Evolutionary conservation across 148 eudicot genomes (phyloP), one percentile per base, ranked within the genome.

Genomic region (Rhododendron ovatum): DNA sequence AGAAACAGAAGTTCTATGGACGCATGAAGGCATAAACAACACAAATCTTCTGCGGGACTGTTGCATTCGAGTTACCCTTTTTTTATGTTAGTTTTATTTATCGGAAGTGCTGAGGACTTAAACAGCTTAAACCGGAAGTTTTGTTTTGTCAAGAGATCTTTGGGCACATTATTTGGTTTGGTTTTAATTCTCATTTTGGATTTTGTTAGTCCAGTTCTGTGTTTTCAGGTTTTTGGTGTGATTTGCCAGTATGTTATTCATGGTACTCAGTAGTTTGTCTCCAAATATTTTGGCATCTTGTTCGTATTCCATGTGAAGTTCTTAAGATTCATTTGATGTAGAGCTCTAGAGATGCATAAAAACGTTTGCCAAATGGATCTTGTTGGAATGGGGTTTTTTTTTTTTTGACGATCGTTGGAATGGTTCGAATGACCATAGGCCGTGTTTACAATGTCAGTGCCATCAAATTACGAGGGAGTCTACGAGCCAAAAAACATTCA

Each of bases 1-100:
- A 96, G 94, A 96, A 96, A 90, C 90, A 87, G 81, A 94, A 92
- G 92, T 90, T 84, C 30, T 96, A 83, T 79, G 91, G 91, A 12
- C 94, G 94, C 50, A 41, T 89, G 69, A 95, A 94, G 91, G 95
- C 93, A 20, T 57, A 75, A 75, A 80, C 14, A 65, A 48, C 57
- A 53, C 18, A 14, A 53, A 18, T 55, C 43, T 33, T 35, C 95
- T 50, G 93, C 94, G 48, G 26, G 43, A 41, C 61, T 59, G 1
- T 51, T 78, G 63, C n/a, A 26, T n/a, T n/a, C n/a, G n/a, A 35
- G 3, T 87, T 81, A 6, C 7, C 82, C 17, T 55, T 35, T n/a
- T 45, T 71, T 2, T 9, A 17, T 63, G 22, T 30, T n/a, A 3
- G 4, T 55, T 83, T 24, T 13, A 24, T 65, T 17, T 63, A 18